Conservation (phyloP, 2,329 filamentous ascomycete genomes). For the Thyridium curvatum region DNA sequence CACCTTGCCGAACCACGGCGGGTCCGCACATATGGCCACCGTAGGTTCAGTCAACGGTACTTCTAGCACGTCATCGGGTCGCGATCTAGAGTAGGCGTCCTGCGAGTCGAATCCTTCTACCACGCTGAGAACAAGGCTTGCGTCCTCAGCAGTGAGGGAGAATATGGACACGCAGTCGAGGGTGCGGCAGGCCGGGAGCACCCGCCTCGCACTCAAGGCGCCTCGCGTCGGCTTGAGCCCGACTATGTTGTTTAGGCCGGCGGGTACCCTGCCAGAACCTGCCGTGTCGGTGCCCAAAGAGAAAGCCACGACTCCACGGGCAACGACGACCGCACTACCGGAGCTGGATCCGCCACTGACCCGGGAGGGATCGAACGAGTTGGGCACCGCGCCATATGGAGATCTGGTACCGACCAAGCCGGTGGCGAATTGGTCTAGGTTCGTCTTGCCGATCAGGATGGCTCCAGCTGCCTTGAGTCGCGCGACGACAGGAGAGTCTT, state of each 20-base stretch:
- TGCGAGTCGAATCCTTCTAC: conserved; percentile 35
- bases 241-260: conserved; percentile 46
- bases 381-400: conserved; percentile 50
- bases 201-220: conserved; percentile 37
- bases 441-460: conserved; percentile 52
- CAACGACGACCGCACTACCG: conserved; percentile 48
- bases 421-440: conserved; percentile 57
- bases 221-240: conserved; percentile 45
- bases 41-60: too few species aligned
- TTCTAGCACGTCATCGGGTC: too few species aligned
- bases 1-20: conserved; percentile 24
- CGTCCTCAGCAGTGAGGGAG: conserved; percentile 38
- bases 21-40: conserved; percentile 35
- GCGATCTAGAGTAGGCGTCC: conserved; percentile 46
- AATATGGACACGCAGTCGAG: conserved; percentile 47
- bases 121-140: conserved; percentile 39
- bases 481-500: conserved; percentile 41
- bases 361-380: too few species aligned
- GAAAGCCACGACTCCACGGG: conserved; percentile 45
- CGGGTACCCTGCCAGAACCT: conserved; percentile 45
- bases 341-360: conserved; percentile 48
- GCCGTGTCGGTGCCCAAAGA: conserved; percentile 52
- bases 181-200: conserved; percentile 45
- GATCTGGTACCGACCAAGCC: conserved; percentile 56
- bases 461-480: conserved; percentile 46